Evolutionary conservation across 345 rosid genomes (phyloP).

Genomic region (Ceriops decandra): DNA sequence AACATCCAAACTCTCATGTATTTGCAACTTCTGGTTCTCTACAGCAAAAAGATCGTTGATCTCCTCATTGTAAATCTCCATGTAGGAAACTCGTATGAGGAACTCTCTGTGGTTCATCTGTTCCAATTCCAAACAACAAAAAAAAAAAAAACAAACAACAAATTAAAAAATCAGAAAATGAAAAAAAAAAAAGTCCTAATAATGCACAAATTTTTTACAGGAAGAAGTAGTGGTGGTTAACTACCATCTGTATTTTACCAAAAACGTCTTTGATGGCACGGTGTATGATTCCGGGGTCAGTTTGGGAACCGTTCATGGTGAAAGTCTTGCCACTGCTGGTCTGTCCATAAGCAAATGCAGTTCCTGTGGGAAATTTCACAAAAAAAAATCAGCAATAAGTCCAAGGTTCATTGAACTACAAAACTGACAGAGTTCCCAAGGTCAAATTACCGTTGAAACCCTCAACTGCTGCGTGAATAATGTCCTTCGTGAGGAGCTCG

Average conservation of each 20-base stretch:
- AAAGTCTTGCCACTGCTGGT: slow-evolving; percentile 98
- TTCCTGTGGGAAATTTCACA: slow-evolving; percentile 37
- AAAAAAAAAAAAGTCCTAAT: background rate
- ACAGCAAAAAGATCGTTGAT: slow-evolving; percentile 78
- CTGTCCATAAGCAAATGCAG: slow-evolving; percentile 97
- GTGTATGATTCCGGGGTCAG: slow-evolving; percentile 72
- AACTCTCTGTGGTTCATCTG: slow-evolving; percentile 84
- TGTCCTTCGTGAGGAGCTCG: slow-evolving; percentile 72
- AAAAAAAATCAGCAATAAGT: background rate
- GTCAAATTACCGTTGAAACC: slow-evolving; percentile 71
- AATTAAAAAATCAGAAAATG: slow-evolving; percentile 18
- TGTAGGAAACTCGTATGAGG: slow-evolving; percentile 85
- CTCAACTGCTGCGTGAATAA: slow-evolving; percentile 68
- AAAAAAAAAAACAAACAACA: background rate
- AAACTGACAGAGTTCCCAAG: background rate
- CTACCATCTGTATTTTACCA: slow-evolving; percentile 51
- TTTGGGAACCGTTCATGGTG: slow-evolving; percentile 86
- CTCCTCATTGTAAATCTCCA: slow-evolving; percentile 95
- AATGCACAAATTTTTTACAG: background rate
- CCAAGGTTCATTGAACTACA: background rate
- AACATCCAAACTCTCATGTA: slow-evolving; percentile 96
- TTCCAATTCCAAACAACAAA: background rate
- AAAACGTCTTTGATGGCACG: slow-evolving; percentile 73
- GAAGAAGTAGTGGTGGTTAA: background rate
- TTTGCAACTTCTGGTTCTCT: slow-evolving; percentile 76